Base-by-base conservation (phyloP, 768 basidiomycete genomes). In the Cyclocybe aegerita region DNA sequence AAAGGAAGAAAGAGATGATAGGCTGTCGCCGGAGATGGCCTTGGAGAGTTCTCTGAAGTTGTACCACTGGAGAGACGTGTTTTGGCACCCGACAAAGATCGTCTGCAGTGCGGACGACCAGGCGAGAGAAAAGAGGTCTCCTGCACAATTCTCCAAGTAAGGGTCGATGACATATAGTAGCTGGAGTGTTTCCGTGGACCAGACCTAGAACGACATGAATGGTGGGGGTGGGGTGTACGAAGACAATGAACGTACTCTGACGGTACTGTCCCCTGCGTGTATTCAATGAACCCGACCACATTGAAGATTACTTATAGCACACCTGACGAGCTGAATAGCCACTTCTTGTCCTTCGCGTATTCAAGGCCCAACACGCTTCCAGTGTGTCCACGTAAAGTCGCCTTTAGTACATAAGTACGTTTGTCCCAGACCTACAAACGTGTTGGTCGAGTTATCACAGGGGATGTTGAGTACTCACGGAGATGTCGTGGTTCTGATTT, bases 301-400 rank as follows among this genome's bases (percentile, higher is more conserved):
- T 2, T 17, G 14, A 43, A 15, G 39, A 43, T 40, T 1, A 33
- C 15, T 29, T 0, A 32, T 47, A 9, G 59, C 78, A 51, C 64
- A 90, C 93, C 89, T 40, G 92, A 93, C 4, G 92, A 86, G 56
- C 93, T 96, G 61, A 97, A 90, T 23, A 97, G 63, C 93, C 93
- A 96, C 40, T 79, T 73, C 60, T 83, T 86, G 48, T 89, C 86
- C 47, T 79, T 69, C 6, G 86, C 88, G 54, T 88, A 80, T 58
- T 88, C 86, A 41, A 97, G 71, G 7, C 86, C 85, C 15, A 97
- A 75, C 2, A 97, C 85, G 54, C 89, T 90, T 6, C 88, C 91
- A 0, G 85, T 86, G 63, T 96, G 94, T 2, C 93, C 94, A 12
- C 78, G 71, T 9, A 96, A 76, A 10, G 81, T 83, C 30, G 79